Evolutionary conservation across 202 grass and related monocot species (phyloP).

Genomic region (Saccharum hybrid): DNA sequence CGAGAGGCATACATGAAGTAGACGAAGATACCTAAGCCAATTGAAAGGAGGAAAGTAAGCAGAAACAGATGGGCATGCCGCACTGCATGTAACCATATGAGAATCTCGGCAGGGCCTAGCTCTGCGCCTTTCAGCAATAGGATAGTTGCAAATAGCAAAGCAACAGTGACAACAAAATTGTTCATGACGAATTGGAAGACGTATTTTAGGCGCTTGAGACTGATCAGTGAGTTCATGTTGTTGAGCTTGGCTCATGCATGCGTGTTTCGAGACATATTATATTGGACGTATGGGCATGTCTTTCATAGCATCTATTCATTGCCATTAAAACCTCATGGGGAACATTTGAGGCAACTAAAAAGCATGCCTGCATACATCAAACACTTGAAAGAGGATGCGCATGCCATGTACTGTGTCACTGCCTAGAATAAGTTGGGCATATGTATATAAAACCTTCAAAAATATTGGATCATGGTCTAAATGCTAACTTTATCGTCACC

Average conservation of each 20-base stretch:
- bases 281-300: neutral
- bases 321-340: neutral
- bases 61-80: constrained; percentile 34
- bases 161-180: constrained; percentile 37
- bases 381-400: neutral
- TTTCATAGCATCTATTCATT: neutral
- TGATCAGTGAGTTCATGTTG: constrained; percentile 31
- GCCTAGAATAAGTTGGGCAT: neutral
- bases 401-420: neutral
- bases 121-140: constrained; percentile 30
- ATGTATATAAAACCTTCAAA: neutral
- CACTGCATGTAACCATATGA: constrained; percentile 19
- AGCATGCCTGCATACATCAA: neutral
- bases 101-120: constrained; percentile 25
- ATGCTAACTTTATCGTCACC: neutral
- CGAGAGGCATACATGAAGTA: constrained; percentile 50
- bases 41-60: constrained; percentile 36
- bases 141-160: neutral
- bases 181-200: constrained; percentile 46
- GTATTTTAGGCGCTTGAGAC: constrained; percentile 35
- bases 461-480: neutral
- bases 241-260: neutral
- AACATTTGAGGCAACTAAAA: neutral
- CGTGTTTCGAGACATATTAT: neutral
- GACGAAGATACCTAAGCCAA: constrained; percentile 23